Percentiles rank a stretch among this genome's conserved stretches.
These are phyloP conservation scores for Torrubiellomyces zombiae DNA, from an alignment of 2,329 filamentous ascomycete genomes.

Conservation along the genomic window DNA sequence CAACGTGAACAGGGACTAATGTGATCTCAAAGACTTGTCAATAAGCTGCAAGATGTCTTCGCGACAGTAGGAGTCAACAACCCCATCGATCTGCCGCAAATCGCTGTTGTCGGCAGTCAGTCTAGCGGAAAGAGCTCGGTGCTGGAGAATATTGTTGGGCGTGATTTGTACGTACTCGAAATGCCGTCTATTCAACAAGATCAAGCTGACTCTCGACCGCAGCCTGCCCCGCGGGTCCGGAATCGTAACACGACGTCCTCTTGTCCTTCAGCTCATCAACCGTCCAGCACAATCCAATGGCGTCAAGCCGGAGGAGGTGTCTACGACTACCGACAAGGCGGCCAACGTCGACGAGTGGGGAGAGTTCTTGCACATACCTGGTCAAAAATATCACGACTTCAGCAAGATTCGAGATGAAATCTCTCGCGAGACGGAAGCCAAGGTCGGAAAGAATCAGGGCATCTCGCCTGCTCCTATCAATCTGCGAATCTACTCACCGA, in stretches of 20 bases:
- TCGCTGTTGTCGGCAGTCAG: slow-evolving; percentile 94
- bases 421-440: slow-evolving; percentile 85
- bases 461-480: slow-evolving; percentile 97
- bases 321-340: slow-evolving; percentile 59
- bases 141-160: slow-evolving; percentile 92
- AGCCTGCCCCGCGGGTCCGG: slow-evolving; percentile 93
- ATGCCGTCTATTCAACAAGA: slow-evolving; percentile 4
- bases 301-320: slow-evolving; percentile 46
- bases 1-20: too few species aligned
- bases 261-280: slow-evolving; percentile 97
- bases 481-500: slow-evolving; percentile 93
- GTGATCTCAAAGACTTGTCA: slow-evolving; percentile 53
- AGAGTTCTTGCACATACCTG: slow-evolving; percentile 94
- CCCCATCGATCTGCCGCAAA: slow-evolving; percentile 96
- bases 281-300: slow-evolving; percentile 62
- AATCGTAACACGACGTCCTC: slow-evolving; percentile 89
- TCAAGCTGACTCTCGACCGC: slow-evolving; percentile 4
- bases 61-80: slow-evolving; percentile 97
- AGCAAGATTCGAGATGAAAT: slow-evolving; percentile 98
- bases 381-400: slow-evolving; percentile 96
- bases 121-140: slow-evolving; percentile 99
- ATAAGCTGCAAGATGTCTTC: slow-evolving; percentile 99
- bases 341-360: slow-evolving; percentile 95
- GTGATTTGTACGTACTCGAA: slow-evolving; percentile 73
- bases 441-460: slow-evolving; percentile 89